Percentiles rank a stretch among this genome's conserved stretches.
phyloP scores from a whole-genome alignment of 2,329 filamentous ascomycete genomes.

The Fusarium tjaetaba region DNA sequence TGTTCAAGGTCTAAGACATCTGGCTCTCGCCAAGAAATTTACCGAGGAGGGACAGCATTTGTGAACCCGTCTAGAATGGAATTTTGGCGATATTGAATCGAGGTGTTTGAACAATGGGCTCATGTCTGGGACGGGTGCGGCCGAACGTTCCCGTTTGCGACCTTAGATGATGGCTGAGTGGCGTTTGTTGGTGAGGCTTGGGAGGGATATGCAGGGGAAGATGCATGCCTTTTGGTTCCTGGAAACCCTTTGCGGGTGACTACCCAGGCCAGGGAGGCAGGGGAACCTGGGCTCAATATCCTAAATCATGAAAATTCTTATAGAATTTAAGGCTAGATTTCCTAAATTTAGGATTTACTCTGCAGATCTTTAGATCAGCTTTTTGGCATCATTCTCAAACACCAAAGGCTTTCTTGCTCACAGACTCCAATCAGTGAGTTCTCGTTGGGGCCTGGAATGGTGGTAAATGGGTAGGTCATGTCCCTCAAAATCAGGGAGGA shows the following conservation, averaged over 20 bases:
- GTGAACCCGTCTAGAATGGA: background rate
- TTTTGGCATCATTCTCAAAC: no score
- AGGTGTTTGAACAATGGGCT: background rate
- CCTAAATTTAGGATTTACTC: background rate
- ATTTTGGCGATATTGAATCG: background rate
- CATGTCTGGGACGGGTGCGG: background rate
- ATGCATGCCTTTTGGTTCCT: background rate
- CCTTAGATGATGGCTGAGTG: background rate
- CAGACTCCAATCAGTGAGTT: no score
- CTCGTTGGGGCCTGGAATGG: background rate
- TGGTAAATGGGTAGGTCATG: no score
- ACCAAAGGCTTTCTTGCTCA: background rate
- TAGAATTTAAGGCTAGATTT: background rate
- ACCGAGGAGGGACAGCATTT: background rate
- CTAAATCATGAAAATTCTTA: accelerated
- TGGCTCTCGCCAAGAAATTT: background rate
- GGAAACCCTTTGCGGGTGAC: no score
- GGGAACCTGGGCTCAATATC: accelerated
- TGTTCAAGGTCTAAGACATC: background rate
- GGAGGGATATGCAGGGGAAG: background rate
- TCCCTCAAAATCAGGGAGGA: background rate
- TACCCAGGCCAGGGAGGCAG: background rate
- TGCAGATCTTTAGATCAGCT: no score
- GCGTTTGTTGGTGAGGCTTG: background rate
- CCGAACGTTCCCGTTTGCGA: background rate